Evolutionary conservation across 1,139 yeast species (phyloP).

Genomic region (Ogataea hybrid): DNA sequence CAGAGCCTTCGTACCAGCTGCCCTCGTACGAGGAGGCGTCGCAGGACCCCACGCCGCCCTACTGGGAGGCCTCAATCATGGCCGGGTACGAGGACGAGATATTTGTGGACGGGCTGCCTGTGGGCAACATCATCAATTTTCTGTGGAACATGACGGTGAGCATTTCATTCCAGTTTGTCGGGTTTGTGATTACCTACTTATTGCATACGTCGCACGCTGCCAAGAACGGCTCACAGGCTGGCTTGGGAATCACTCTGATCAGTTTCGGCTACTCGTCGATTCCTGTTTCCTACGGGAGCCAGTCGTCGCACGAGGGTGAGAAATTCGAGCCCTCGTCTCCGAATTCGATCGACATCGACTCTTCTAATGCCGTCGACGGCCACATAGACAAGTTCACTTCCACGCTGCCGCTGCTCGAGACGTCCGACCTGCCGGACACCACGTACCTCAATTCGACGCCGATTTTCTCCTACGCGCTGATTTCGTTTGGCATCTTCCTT

Average conservation of each 20-base stretch:
- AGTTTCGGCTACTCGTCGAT: conserved; percentile 72
- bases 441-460: conserved; percentile 10
- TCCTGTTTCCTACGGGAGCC: conserved; percentile 52
- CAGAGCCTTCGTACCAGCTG: conserved; percentile 55
- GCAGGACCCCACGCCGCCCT: conserved; percentile 92
- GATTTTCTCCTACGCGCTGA: conserved; percentile 39
- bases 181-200: conserved; percentile 85
- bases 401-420: conserved; percentile 32
- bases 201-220: conserved; percentile 97
- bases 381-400: conserved; percentile 46
- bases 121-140: conserved; percentile 86
- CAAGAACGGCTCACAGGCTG: conserved; percentile 91
- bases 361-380: conserved; percentile 38
- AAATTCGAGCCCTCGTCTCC: conserved; percentile 56
- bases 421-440: conserved; percentile 11
- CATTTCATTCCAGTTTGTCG: conserved; percentile 88
- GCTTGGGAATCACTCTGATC: conserved; percentile 82
- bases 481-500: conserved; percentile 67
- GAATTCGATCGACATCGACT: conserved; percentile 45
- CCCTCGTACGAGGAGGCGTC: conserved; percentile 96
- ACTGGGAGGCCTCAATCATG: conserved; percentile 90
- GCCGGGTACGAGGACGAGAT: conserved; percentile 84
- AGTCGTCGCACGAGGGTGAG: conserved; percentile 37
- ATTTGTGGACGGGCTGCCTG: conserved; percentile 93
- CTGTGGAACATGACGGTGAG: conserved; percentile 90